phyloP scores from a whole-genome alignment of 768 basidiomycete genomes.

The Lentinula detonsa region DNA sequence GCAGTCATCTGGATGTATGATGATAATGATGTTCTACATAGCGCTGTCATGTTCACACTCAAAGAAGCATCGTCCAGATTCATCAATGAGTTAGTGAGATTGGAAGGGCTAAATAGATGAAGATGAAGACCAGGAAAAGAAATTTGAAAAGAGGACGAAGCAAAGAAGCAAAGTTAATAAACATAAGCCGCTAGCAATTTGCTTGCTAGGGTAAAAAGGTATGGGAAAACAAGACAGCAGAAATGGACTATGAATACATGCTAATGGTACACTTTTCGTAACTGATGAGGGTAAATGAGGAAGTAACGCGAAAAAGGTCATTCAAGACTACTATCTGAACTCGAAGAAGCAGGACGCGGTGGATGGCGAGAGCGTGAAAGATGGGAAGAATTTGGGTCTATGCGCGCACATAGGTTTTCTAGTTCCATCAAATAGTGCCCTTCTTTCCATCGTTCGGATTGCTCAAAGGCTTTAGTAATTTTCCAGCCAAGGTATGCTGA shows the following conservation, averaged over 20 bases:
- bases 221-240: background rate
- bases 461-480: constrained; percentile 51
- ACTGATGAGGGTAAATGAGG: background rate
- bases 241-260: background rate
- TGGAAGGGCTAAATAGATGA: background rate
- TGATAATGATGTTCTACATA: too few relatives aligned
- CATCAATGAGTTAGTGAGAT: background rate
- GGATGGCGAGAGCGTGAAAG: background rate
- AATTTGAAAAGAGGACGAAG: background rate
- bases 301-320: background rate
- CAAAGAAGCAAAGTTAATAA: constrained; percentile 2
- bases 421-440: constrained; percentile 54
- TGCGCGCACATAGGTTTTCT: constrained; percentile 29
- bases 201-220: background rate
- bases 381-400: constrained; percentile 2
- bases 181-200: background rate
- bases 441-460: constrained; percentile 59
- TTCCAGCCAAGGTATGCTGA: constrained; percentile 56
- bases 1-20: too few relatives aligned
- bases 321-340: constrained; percentile 13
- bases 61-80: too few relatives aligned
- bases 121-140: background rate
- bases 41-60: too few relatives aligned
- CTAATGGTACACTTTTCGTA: background rate
- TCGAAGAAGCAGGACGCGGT: background rate